Evolutionary conservation across 169 alveolate species (phyloP).

Genomic region (Condylostoma magnum): DNA sequence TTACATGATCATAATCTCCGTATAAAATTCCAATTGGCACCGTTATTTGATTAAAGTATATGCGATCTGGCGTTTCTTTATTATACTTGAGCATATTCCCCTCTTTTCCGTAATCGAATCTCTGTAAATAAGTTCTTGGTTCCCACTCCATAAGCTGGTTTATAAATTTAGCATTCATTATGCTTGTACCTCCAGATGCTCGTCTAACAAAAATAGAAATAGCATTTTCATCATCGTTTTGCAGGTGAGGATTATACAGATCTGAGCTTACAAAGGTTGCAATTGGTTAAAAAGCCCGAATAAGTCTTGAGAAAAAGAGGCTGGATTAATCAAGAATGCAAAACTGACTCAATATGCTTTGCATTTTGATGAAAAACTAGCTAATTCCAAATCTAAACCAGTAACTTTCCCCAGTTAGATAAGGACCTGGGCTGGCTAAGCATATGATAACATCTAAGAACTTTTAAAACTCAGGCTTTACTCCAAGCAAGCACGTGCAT

Average conservation of each 20-base stretch:
- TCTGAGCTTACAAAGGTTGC: background rate
- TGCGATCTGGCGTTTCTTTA: conserved; percentile 26
- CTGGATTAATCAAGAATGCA: background rate
- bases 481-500: conserved; percentile 46
- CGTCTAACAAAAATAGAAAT: background rate
- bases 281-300: background rate
- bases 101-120: conserved; percentile 51
- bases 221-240: background rate
- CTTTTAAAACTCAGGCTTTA: background rate
- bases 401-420: background rate
- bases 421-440: background rate
- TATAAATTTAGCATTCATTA: background rate
- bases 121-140: too few relatives aligned
- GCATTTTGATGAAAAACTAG: background rate
- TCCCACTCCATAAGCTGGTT: background rate
- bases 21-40: conserved; percentile 7
- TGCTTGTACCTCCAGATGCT: conserved; percentile 8
- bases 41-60: conserved; percentile 30
- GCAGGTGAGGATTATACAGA: background rate
- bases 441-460: background rate
- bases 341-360: background rate
- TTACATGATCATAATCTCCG: conserved; percentile 9
- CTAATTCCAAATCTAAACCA: background rate
- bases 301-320: background rate
- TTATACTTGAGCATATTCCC: conserved; percentile 38